These are phyloP conservation scores for Digitaria exilis DNA, from an alignment of 202 grass and related monocot species.

Conservation along the genomic window DNA sequence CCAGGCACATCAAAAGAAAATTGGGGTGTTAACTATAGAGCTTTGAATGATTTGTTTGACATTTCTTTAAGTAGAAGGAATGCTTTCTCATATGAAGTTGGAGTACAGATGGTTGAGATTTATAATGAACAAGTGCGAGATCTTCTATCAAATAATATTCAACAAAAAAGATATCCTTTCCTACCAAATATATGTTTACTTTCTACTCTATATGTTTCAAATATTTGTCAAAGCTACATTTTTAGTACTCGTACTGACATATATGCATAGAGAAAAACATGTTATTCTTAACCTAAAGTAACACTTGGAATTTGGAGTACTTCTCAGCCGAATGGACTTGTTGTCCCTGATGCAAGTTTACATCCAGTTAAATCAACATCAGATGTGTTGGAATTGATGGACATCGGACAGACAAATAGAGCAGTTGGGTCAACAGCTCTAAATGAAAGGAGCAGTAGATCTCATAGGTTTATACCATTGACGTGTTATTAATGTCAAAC, in stretches of 20 bases:
- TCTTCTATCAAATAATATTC: constrained; percentile 92
- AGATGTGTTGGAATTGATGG: constrained; percentile 89
- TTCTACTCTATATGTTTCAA: background rate
- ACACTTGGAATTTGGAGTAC: constrained; percentile 98
- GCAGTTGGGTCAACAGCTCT: constrained; percentile 98
- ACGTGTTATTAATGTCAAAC: background rate
- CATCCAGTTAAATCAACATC: constrained; percentile 83
- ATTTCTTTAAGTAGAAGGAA: constrained; percentile 90
- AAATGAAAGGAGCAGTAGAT: constrained; percentile 98
- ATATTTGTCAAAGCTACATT: background rate
- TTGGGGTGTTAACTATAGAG: constrained; percentile 99
- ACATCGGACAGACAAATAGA: constrained; percentile 89
- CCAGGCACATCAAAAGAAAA: constrained; percentile 87
- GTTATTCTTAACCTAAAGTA: constrained; percentile 58
- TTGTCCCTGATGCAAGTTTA: constrained; percentile 92
- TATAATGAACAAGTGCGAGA: constrained; percentile 99
- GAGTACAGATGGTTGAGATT: constrained; percentile 99
- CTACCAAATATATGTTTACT: constrained; percentile 12
- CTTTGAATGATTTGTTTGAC: constrained; percentile 90
- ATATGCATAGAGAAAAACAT: constrained; percentile 4
- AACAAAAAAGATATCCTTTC: constrained; percentile 96
- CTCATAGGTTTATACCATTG: constrained; percentile 70
- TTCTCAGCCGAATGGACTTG: constrained; percentile 94
- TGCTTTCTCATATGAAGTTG: constrained; percentile 86
- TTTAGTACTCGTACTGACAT: constrained; percentile 15